These are phyloP conservation scores for Neurospora sp. DNA, from an alignment of 495 filamentous ascomycete genomes.

Conservation along the genomic window DNA sequence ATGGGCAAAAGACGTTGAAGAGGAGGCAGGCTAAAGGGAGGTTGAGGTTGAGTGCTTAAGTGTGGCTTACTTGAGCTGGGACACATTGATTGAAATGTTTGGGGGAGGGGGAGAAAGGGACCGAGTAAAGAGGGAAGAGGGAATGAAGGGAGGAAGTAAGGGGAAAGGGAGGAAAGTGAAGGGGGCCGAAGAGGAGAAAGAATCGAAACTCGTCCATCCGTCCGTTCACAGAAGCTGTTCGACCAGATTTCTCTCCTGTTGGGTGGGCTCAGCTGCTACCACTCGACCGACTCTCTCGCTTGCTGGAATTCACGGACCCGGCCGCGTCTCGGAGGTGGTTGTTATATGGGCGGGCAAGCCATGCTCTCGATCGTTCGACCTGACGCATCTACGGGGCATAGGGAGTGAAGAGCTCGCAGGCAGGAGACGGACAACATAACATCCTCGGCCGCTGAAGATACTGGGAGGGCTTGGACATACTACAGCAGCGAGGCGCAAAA, in stretches of 20 bases:
- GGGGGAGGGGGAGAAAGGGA: neutral
- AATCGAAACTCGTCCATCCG: neutral
- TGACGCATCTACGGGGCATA: neutral
- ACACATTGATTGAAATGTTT: neutral
- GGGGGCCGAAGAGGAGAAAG: neutral
- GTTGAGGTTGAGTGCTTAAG: constrained; percentile 21
- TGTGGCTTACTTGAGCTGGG: neutral
- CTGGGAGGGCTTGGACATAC: neutral
- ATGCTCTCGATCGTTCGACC: neutral
- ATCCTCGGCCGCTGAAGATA: no score
- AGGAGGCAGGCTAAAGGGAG: constrained; percentile 31
- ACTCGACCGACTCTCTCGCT: neutral
- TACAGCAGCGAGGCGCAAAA: neutral
- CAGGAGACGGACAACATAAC: neutral
- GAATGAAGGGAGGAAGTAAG: neutral
- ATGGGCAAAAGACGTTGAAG: constrained; percentile 29
- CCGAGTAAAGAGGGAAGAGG: neutral
- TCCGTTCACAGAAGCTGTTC: neutral
- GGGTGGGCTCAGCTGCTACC: neutral
- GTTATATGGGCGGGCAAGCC: neutral
- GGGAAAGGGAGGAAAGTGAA: neutral
- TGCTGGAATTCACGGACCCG: neutral
- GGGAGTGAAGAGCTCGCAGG: neutral
- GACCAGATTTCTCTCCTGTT: neutral
- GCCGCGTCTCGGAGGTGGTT: neutral